Conservation (phyloP, 305 asterid genomes). For the Coffea humblotiana region DNA sequence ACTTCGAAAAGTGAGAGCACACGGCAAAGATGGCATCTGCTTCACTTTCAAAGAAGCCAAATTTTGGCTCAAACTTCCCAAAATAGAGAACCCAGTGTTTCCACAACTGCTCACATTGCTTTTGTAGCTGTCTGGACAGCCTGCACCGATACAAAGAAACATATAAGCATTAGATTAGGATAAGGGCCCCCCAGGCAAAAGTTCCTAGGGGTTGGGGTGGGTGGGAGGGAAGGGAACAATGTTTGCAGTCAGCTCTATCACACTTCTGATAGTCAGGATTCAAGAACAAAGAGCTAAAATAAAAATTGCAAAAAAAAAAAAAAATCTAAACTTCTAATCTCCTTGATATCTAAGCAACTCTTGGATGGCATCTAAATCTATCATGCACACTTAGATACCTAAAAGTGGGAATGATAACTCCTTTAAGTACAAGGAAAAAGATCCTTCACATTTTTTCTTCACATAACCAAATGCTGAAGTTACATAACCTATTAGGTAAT, state of each 20-base stretch:
- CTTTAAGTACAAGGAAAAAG: no score
- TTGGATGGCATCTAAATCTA: neutral
- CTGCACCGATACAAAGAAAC: constrained; percentile 25
- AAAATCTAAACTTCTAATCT: neutral
- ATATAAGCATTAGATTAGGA: neutral
- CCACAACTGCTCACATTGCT: constrained; percentile 13
- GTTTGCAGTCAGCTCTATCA: neutral
- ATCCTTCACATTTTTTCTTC: no score
- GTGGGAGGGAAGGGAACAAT: neutral
- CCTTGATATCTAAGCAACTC: neutral
- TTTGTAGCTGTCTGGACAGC: constrained; percentile 23
- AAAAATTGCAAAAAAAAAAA: no score
- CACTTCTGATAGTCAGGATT: neutral
- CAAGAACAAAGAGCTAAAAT: no score
- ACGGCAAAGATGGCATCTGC: constrained; percentile 30
- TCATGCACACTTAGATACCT: neutral
- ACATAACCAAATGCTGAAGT: no score
- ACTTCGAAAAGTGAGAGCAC: constrained; percentile 32
- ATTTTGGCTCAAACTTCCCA: constrained; percentile 36
- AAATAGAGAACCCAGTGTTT: constrained; percentile 21
- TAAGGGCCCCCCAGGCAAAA: neutral
- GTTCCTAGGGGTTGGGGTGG: no score
- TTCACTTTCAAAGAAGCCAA: constrained; percentile 24
- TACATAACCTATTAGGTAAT: no score
- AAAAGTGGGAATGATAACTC: no score